phyloP scores from a whole-genome alignment of 345 rosid genomes.

The Hibiscus trionum region DNA sequence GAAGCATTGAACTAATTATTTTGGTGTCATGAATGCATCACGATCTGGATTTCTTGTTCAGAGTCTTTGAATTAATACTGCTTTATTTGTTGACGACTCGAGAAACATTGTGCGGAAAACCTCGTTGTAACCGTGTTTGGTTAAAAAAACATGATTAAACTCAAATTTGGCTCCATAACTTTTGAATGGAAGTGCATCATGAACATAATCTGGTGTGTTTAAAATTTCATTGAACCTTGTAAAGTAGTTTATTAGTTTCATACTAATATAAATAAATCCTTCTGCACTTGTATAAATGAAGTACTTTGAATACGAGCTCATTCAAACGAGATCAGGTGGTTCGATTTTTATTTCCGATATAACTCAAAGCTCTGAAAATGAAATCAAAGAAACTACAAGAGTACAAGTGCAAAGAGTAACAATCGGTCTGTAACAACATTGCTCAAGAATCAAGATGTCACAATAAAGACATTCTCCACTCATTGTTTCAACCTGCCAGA shows the following conservation, averaged over 20 bases:
- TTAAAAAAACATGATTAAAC: too few relatives aligned
- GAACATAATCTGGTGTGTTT: too few relatives aligned
- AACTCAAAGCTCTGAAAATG: background rate
- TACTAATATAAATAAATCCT: too few relatives aligned
- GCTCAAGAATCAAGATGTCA: background rate
- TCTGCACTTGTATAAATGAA: too few relatives aligned
- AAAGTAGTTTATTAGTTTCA: too few relatives aligned
- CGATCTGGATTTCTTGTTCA: background rate
- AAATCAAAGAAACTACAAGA: background rate
- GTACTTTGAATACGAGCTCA: background rate
- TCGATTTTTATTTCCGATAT: background rate
- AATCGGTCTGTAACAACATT: background rate
- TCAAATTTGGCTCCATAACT: background rate
- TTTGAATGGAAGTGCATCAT: too few relatives aligned
- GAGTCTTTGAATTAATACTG: background rate
- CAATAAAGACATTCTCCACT: background rate
- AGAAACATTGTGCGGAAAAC: background rate
- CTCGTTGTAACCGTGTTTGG: background rate
- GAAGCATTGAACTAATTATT: background rate
- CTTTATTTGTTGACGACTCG: background rate
- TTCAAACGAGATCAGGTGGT: background rate
- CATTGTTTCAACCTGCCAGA: constrained; percentile 14
- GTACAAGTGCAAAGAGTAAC: background rate
- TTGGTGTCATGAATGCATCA: background rate
- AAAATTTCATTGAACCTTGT: too few relatives aligned